These are phyloP conservation scores for Colletotrichum sp. DNA, from an alignment of 2,329 filamentous ascomycete genomes.

Conservation along the genomic window DNA sequence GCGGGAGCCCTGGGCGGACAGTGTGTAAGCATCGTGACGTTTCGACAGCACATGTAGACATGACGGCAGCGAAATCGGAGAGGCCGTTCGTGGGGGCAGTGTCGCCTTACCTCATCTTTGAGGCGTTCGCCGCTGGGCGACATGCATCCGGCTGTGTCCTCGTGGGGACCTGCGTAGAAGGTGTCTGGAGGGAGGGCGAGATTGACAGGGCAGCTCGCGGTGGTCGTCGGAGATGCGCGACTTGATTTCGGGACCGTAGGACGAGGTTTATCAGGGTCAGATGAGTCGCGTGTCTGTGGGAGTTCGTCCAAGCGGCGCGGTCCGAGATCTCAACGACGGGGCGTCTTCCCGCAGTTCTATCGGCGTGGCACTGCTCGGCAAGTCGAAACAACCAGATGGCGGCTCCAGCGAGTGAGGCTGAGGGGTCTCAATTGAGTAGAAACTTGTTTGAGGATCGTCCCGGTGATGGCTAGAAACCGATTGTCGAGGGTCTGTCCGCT, in stretches of 20 bases:
- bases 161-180: slow-evolving; percentile 6
- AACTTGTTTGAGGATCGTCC: slow-evolving; percentile 1
- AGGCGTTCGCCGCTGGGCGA: slow-evolving; percentile 46
- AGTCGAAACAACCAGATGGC: slow-evolving; percentile 2
- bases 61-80: neutral
- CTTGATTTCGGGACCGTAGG: slow-evolving; percentile 10
- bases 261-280: slow-evolving; percentile 12
- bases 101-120: slow-evolving; percentile 61
- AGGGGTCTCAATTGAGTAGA: slow-evolving; percentile 12
- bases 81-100: neutral
- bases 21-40: slow-evolving; percentile 15
- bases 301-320: slow-evolving; percentile 10
- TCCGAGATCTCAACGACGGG: neutral
- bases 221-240: neutral
- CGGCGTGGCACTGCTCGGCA: slow-evolving; percentile 9
- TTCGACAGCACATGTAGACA: neutral
- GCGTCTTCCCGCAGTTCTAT: neutral
- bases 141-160: slow-evolving; percentile 35
- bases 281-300: slow-evolving; percentile 14
- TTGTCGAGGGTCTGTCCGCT: slow-evolving; percentile 7
- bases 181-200: neutral
- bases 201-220: neutral
- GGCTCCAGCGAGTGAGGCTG: slow-evolving; percentile 8
- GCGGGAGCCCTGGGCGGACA: slow-evolving; percentile 51
- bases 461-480: neutral